Conservation (phyloP, 2,329 filamentous ascomycete genomes). For the Diplodia corticola region DNA sequence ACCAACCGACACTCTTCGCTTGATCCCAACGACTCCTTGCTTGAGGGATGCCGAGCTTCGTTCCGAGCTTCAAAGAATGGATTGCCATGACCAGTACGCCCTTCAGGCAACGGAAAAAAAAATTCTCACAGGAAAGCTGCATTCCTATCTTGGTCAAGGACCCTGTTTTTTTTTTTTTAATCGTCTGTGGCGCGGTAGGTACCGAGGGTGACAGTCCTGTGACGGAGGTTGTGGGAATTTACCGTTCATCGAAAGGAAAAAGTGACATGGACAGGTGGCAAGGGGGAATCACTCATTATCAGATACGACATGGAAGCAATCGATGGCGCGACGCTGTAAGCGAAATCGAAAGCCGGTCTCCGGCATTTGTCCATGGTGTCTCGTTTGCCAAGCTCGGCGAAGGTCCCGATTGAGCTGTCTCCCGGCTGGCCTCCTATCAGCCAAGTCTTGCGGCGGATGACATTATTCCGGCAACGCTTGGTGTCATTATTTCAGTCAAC, state of each 20-base stretch:
- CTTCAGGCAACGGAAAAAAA: background rate
- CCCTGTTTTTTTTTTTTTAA: no score
- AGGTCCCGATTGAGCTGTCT: background rate
- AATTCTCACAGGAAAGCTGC: background rate
- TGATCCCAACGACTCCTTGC: background rate
- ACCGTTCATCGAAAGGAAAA: background rate
- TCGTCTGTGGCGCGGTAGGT: background rate
- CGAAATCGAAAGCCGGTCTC: background rate
- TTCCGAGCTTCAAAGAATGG: background rate
- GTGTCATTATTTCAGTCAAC: background rate
- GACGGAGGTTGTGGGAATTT: background rate
- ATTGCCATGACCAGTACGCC: background rate
- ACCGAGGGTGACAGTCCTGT: background rate
- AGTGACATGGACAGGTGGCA: background rate
- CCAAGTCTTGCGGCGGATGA: background rate
- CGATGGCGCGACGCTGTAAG: conserved; percentile 4
- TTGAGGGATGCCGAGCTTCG: background rate
- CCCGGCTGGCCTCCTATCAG: background rate
- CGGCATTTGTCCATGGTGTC: background rate
- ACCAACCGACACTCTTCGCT: no score
- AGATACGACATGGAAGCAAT: conserved; percentile 1
- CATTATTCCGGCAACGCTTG: conserved; percentile 1
- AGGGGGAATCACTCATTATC: background rate
- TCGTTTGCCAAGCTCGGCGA: background rate
- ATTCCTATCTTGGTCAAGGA: background rate